A percentile compares a stretch with the other conserved stretches of the same genome.
These are phyloP conservation scores for Piromyces sp. DNA, from an alignment of 192 early-diverging fungal species.

Conservation along the genomic window DNA sequence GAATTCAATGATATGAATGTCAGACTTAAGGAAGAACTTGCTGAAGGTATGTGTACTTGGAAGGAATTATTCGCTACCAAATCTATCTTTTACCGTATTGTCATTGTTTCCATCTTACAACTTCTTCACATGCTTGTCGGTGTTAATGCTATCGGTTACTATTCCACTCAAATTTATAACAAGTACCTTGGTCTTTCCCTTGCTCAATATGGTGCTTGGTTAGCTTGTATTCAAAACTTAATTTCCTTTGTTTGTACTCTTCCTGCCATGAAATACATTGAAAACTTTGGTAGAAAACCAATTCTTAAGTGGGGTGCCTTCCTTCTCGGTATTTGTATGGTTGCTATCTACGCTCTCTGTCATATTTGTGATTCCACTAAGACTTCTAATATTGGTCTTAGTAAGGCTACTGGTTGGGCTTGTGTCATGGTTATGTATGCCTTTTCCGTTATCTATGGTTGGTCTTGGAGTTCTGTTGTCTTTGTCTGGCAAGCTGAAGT, in stretches of 20 bases:
- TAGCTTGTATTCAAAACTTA: neutral
- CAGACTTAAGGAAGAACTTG: neutral
- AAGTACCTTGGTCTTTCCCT: neutral
- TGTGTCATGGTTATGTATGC: neutral
- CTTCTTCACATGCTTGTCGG: neutral
- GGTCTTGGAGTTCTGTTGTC: neutral
- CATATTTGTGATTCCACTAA: neutral
- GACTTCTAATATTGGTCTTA: too few relatives aligned
- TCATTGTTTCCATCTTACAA: neutral
- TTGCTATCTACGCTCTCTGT: neutral
- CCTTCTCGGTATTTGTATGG: neutral
- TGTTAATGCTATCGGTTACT: neutral
- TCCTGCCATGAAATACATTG: neutral
- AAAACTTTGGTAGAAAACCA: neutral
- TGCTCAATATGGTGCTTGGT: neutral
- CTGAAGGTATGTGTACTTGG: neutral
- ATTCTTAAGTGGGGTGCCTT: neutral
- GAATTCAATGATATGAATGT: neutral
- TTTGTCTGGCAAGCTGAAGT: neutral
- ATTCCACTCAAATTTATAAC: neutral
- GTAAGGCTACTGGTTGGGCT: neutral
- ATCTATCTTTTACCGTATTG: neutral
- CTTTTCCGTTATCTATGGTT: neutral
- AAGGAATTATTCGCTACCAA: neutral
- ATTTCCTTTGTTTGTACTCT: neutral